These are phyloP conservation scores for Spironucleus salmonicida DNA, from an alignment of 208 protist genomes.

Conservation along the genomic window DNA sequence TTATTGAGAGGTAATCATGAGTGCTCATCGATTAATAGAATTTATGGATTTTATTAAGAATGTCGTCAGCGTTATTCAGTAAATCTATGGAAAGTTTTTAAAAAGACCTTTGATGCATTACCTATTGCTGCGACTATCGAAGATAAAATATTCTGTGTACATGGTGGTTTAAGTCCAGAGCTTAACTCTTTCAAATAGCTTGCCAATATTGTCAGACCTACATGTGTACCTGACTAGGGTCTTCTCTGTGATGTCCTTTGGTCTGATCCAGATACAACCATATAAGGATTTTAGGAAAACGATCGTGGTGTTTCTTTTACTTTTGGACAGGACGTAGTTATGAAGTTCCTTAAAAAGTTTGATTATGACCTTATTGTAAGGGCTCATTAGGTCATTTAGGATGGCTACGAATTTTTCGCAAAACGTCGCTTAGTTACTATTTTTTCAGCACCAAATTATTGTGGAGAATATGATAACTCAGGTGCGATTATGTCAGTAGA, in stretches of 20 bases:
- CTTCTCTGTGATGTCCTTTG: constrained; percentile 96
- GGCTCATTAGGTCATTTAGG: constrained; percentile 93
- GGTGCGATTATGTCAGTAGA: constrained; percentile 91
- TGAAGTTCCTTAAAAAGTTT: constrained; percentile 86
- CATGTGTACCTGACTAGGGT: constrained; percentile 89
- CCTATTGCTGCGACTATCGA: constrained; percentile 92
- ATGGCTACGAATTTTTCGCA: constrained; percentile 97
- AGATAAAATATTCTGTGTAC: constrained; percentile 97
- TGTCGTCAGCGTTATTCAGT: constrained; percentile 78
- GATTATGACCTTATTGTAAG: constrained; percentile 95
- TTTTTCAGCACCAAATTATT: constrained; percentile 99
- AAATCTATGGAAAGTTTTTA: constrained; percentile 94
- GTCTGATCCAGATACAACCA: constrained; percentile 85
- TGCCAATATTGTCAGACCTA: constrained; percentile 76
- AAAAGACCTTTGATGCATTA: constrained; percentile 93
- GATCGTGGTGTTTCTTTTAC: constrained; percentile 89
- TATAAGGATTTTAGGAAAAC: constrained; percentile 82
- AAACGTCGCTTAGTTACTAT: constrained; percentile 93
- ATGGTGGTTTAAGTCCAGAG: constrained; percentile 86
- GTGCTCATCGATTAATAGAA: constrained; percentile 83
- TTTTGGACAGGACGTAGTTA: constrained; percentile 89
- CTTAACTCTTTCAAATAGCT: constrained; percentile 83
- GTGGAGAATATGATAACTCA: constrained; percentile 96
- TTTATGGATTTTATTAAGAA: constrained; percentile 98
- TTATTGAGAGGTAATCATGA: constrained; percentile 96